Evolutionary conservation across 306 rosid species (phyloP), one percentile per base, ranked within the genome.

Genomic region (Senna siamea): DNA sequence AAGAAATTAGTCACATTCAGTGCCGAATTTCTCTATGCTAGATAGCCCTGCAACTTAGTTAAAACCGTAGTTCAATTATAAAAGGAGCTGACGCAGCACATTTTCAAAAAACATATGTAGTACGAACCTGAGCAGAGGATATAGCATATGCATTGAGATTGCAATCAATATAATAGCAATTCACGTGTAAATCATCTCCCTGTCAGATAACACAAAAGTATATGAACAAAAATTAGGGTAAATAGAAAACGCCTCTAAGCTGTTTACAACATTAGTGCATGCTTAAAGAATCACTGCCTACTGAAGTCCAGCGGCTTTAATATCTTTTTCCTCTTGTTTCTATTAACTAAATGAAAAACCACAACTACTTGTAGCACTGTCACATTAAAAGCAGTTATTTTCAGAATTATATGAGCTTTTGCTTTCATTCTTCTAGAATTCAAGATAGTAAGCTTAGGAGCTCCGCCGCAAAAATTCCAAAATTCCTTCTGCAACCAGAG

Each of bases 111-210:
- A 56, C 70, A 71, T 48, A 38, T 51, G 70, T 32, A 0, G 22
- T 20, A 77, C 88, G 56, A 77, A 91, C 98, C 97, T 91, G 97
- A 72, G 98, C 92, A 50, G 96, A 81, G 19, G 97, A 93, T 82
- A 93, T 93, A 67, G 91, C 96, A 70, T 53, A 85, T 5, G 96
- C 96, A 66, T 93, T 91, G 70, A 88, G 89, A 66, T 83, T 81
- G 76, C 72, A 51, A 73, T 93, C 98, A 72, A 93, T 85, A 76
- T 89, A 93, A 81, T 88, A 93, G 85, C 98, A 93, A 70, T 87
- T 86, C 75, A 93, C 94, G 11, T 79, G 89, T 58, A 91, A 79
- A 84, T 89, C 89, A 77, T 88, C 96, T 43, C 97, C 97, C 98
- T 93, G 85, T 37, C 64, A 63, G 46, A 86, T 63, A 77, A 65